Conservation (phyloP, 352 stramenopile genomes). For the Phytophthora fragariae region DNA sequence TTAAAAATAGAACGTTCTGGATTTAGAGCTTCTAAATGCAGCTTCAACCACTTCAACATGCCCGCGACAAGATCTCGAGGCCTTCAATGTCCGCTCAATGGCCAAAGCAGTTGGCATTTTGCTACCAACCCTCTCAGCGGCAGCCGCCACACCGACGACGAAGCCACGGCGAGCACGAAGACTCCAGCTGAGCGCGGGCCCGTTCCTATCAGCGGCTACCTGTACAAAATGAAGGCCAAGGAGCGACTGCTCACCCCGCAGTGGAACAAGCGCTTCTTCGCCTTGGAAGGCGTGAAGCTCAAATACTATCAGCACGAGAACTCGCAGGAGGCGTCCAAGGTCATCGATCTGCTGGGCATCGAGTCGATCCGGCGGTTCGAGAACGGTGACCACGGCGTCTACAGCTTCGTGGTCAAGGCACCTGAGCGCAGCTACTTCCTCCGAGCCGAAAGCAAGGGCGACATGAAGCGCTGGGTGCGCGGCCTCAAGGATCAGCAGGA, state of each 20-base stretch:
- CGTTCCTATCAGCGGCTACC: conserved; percentile 82
- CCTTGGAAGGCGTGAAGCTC: conserved; percentile 74
- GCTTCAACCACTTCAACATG: conserved; percentile 27
- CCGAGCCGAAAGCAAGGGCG: conserved; percentile 80
- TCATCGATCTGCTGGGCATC: conserved; percentile 76
- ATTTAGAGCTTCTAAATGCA: conserved; percentile 23
- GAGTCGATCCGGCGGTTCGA: conserved; percentile 86
- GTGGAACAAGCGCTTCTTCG: conserved; percentile 87
- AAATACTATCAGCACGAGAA: conserved; percentile 84
- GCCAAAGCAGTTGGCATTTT: conserved; percentile 11
- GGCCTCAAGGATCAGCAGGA: conserved; percentile 86
- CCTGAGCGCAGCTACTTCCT: conserved; percentile 82
- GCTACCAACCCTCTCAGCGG: background rate
- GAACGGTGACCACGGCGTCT: conserved; percentile 84
- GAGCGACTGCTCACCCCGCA: conserved; percentile 76
- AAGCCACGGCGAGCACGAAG: conserved; percentile 55
- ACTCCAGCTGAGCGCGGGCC: conserved; percentile 56
- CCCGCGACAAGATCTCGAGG: conserved; percentile 27
- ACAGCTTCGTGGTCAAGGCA: conserved; percentile 83
- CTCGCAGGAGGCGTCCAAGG: conserved; percentile 67
- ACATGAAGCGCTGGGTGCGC: conserved; percentile 91
- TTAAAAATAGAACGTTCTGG: conserved; percentile 27
- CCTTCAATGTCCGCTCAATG: background rate
- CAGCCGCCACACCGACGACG: conserved; percentile 2
- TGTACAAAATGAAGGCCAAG: conserved; percentile 86